phyloP scores from a whole-genome alignment of 257 asterid species.

The Anisodus acutangulus region DNA sequence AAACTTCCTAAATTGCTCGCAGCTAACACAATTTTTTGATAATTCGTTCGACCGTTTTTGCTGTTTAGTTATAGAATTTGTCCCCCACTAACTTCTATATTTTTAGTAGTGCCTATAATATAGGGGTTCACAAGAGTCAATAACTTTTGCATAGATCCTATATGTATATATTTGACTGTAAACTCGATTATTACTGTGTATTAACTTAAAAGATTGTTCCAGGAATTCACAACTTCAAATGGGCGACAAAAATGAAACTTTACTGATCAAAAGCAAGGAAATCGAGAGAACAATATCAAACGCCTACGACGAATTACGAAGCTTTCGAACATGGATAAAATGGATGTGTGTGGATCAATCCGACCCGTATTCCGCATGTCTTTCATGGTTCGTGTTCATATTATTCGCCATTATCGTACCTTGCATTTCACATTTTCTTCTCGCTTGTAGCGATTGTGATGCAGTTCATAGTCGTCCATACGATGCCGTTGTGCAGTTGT shows the following conservation, averaged over 20 bases:
- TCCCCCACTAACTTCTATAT: too few relatives aligned
- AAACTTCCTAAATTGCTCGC: too few relatives aligned
- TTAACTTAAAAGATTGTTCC: too few relatives aligned
- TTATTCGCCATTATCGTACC: slow-evolving; percentile 31
- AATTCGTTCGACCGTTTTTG: too few relatives aligned
- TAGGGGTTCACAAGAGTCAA: too few relatives aligned
- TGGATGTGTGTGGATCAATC: slow-evolving; percentile 41
- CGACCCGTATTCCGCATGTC: slow-evolving; percentile 16
- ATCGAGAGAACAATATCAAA: slow-evolving; percentile 25
- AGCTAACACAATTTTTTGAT: too few relatives aligned
- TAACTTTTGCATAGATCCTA: too few relatives aligned
- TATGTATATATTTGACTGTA: too few relatives aligned
- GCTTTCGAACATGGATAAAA: slow-evolving; percentile 31
- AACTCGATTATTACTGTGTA: background rate
- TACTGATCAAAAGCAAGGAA: slow-evolving; percentile 24
- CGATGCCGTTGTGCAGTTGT: slow-evolving; percentile 34
- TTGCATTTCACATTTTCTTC: slow-evolving; percentile 28
- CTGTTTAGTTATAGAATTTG: too few relatives aligned
- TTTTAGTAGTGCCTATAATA: too few relatives aligned
- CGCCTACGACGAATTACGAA: slow-evolving; percentile 32
- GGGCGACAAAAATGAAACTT: background rate
- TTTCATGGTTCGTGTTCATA: slow-evolving; percentile 36
- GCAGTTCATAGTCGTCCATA: slow-evolving; percentile 29
- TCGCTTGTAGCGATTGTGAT: slow-evolving; percentile 32
- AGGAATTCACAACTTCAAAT: background rate